Base-by-base conservation (phyloP, 495 filamentous ascomycete genomes). In the Glutinoglossum americanum region DNA sequence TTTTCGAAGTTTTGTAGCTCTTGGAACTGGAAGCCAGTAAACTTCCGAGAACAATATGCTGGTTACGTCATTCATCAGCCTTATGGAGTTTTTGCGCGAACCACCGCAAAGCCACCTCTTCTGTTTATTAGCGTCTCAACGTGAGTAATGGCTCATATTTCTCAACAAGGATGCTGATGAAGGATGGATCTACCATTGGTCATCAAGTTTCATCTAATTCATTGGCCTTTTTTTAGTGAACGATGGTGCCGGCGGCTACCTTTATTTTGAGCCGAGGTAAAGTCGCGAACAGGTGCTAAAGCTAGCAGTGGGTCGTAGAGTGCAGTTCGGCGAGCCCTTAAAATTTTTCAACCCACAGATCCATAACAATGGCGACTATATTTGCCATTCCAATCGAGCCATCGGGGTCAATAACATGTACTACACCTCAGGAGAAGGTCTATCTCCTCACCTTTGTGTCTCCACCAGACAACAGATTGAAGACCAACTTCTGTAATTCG, bases 391-490 rank as follows among this genome's bases (percentile, higher is more conserved):
- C 47, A 9, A 51, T 51, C 23, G 47, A 51, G 47, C 47, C 47
- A 11, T 21, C 13, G 17, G 47, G 47, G 7, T 25, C 47, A 13
- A 28, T 51, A 4, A 51, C 47, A 10, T 51, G 47, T n/a, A 51
- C 47, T 8, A n/a, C 47, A 1, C 47, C 47, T 15, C 37, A 41
- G 15, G 37, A 41, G 37, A 53, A 53, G n/a, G 23, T 86, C 64
- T 92, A 92, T 63, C 72, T 89, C 13, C 72, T 92, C 26, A 85
- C 82, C 23, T 85, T 88, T 67, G 72, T 69, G 33, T 81, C 78
- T 0, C 80, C 81, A 0, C 73, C 77, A 8, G 85, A 90, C 66
- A 90, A 89, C 68, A 76, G 85, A n/a, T 72, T 89, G 19, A 84
- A 77, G 0, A 77, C 78, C 0, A 61, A 70, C 23, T 82, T 86